Conservation (phyloP, 495 filamentous ascomycete genomes). For the Neurospora sp. region DNA sequence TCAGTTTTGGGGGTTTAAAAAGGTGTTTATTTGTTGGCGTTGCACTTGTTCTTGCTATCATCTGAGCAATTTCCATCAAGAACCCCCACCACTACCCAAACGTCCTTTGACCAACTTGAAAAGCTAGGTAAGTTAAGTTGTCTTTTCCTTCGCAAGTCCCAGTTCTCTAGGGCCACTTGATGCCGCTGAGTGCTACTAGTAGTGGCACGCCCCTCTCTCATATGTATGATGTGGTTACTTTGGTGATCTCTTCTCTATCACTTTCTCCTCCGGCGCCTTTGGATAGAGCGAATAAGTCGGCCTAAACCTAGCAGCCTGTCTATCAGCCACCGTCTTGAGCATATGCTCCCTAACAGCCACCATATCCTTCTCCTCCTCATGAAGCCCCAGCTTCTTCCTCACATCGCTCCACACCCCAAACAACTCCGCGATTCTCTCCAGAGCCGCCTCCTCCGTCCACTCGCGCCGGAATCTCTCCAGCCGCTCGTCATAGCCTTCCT, state of each 20-base stretch:
- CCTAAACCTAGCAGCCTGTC: not conserved
- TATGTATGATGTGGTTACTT: not conserved
- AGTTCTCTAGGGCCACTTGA: not conserved
- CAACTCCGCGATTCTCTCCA: not conserved
- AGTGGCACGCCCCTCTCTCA: not conserved
- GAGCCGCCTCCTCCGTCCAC: not conserved
- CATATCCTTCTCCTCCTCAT: not conserved
- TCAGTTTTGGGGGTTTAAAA: not conserved
- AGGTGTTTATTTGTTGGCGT: not conserved
- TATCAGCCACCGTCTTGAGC: not conserved
- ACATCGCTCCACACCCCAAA: not conserved
- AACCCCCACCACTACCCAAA: not conserved
- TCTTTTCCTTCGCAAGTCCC: not conserved
- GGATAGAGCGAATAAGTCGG: not conserved
- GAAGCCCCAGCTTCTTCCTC: not conserved
- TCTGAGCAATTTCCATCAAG: not conserved
- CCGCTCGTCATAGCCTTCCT: not conserved
- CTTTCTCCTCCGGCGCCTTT: not conserved
- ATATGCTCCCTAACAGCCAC: not conserved
- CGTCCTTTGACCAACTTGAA: not conserved
- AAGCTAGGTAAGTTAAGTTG: not conserved
- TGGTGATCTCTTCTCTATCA: not conserved
- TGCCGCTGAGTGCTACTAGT: not conserved
- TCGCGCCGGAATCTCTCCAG: not conserved
- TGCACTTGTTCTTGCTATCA: not conserved